phyloP scores from a whole-genome alignment of 108 stramenopile species.

The Cyclotella choctawhatcheeana region DNA sequence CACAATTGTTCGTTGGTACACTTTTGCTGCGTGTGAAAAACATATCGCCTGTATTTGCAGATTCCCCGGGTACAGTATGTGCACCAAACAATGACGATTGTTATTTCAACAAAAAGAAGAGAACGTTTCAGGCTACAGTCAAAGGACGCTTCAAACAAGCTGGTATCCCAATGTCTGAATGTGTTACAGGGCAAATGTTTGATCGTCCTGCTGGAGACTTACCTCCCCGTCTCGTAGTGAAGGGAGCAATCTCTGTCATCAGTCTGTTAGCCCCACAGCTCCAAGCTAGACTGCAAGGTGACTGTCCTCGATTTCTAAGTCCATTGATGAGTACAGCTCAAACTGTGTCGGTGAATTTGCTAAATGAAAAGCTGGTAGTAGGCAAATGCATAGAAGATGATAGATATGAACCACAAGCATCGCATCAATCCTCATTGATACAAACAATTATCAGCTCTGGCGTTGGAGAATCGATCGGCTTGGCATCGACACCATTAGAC shows the following conservation, averaged over 20 bases:
- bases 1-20: constrained; percentile 73
- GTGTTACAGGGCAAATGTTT: constrained; percentile 69
- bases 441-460: constrained; percentile 39
- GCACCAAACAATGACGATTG: background rate
- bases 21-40: constrained; percentile 63
- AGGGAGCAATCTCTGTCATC: constrained; percentile 66
- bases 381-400: constrained; percentile 25
- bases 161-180: constrained; percentile 51
- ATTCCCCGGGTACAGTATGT: background rate
- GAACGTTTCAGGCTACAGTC: constrained; percentile 69
- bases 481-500: constrained; percentile 6
- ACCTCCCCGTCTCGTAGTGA: constrained; percentile 72
- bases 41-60: constrained; percentile 2
- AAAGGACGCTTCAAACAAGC: constrained; percentile 54
- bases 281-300: constrained; percentile 62
- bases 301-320: constrained; percentile 60
- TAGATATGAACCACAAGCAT: constrained; percentile 17
- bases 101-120: constrained; percentile 62
- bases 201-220: constrained; percentile 62
- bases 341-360: constrained; percentile 48
- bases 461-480: constrained; percentile 25
- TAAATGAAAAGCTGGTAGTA: background rate
- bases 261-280: constrained; percentile 78
- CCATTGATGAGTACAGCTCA: constrained; percentile 80
- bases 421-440: constrained; percentile 31